Evolutionary conservation across 208 protist genomes (phyloP), one percentile per base, ranked within the genome.

Genomic region (Crithidia expoeki): DNA sequence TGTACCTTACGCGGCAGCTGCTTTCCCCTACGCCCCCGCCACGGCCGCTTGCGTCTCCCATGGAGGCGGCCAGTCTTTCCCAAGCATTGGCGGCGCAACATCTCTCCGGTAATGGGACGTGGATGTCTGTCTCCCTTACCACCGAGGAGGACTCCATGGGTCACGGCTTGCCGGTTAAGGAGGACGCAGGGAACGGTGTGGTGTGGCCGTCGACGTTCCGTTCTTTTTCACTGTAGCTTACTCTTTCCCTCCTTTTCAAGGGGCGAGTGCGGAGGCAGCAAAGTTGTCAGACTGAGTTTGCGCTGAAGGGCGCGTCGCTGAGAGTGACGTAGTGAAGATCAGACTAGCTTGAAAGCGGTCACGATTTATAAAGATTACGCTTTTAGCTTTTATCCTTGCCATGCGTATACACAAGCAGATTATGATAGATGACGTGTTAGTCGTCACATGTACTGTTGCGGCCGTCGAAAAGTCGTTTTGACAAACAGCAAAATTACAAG

Each of bases 21-120:
- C 12, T 53, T 0, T 68, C 52, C 28, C 59, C 68, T 16, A 62
- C 59, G 17, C 51, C 51, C 14, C 51, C 23, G 1, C 59, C 44
- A 42, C 34, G 33, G 25, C 9, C 11, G 1, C n/a, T 27, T 36
- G n/a, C 32, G 21, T 50, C 58, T 4, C 40, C 40, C 11, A 19
- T 28, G 42, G 36, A 51, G 28, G 27, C 6, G n/a, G 17, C 33
- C 36, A 51, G 27, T 16, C n/a, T 50, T 28, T 12, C n/a, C 2
- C 38, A 36, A 16, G 59, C 11, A 30, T 32, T 55, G 42, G 42
- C n/a, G n/a, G n/a, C 44, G 4, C 59, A 52, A n/a, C 44, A 32
- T 19, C 40, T 27, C 6, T 65, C 42, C 17, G 21, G 44, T 44
- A 52, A 32, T 32, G 42, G 44, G 30, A n/a, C 44, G 44, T 51